Evolutionary conservation across 164 flowering plant species (phyloP).

Genomic region (Taxillus chinensis): DNA sequence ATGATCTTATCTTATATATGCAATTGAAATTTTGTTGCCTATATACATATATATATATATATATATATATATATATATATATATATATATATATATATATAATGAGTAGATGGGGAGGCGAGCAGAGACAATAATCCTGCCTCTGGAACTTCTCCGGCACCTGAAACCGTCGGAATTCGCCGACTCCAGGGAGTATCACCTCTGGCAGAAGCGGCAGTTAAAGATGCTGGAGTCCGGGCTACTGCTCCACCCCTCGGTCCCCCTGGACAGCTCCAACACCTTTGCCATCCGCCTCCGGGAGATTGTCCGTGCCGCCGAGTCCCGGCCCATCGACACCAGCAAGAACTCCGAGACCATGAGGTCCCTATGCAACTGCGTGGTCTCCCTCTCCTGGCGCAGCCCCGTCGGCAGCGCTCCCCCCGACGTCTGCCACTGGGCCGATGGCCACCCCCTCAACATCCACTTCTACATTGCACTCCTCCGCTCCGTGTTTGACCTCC

Average conservation of each 20-base stretch:
- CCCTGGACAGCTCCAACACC: conserved; percentile 44
- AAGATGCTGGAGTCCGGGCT: conserved; percentile 70
- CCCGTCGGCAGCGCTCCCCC: conserved; percentile 31
- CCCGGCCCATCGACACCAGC: conserved; percentile 55
- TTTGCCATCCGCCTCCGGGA: conserved; percentile 47
- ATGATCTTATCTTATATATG: neutral
- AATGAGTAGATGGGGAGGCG: conserved; percentile 52
- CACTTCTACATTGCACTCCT: conserved; percentile 66
- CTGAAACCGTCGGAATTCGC: conserved; percentile 79
- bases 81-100: neutral
- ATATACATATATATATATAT: neutral
- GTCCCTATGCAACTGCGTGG: conserved; percentile 48
- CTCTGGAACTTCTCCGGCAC: conserved; percentile 89
- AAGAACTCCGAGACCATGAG: conserved; percentile 74
- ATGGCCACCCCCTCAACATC: conserved; percentile 71
- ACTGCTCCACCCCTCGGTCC: conserved; percentile 52
- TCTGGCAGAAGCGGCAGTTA: conserved; percentile 84
- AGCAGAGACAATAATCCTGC: conserved; percentile 87
- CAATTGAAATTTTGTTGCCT: neutral
- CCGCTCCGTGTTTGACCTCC: conserved; percentile 54
- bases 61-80: neutral
- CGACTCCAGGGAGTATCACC: conserved; percentile 54
- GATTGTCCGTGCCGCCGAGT: conserved; percentile 35
- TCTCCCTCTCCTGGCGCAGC: conserved; percentile 61
- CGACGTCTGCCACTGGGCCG: conserved; percentile 89